Evolutionary conservation across 1,284 basidiomycete species (phyloP).

Genomic region (Agaricales sp.): DNA sequence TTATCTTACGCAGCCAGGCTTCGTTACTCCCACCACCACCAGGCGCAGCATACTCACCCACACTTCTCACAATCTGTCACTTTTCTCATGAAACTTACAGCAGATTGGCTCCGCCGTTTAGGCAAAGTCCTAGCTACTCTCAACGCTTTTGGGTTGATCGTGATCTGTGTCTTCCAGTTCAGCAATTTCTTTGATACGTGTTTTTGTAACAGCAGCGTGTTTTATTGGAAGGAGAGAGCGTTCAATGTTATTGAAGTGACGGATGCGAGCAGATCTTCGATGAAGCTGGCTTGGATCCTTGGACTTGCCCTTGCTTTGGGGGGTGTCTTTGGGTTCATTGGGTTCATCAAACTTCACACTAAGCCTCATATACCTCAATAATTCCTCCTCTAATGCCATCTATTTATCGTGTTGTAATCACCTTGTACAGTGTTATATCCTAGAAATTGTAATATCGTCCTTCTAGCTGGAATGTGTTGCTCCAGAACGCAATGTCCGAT

Average conservation of each 20-base stretch:
- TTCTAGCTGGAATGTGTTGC: no score
- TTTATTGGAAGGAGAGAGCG: conserved; percentile 16
- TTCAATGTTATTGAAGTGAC: conserved; percentile 16
- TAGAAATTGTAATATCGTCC: no score
- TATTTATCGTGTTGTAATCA: no score
- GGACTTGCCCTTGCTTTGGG: conserved; percentile 11
- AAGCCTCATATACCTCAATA: background rate
- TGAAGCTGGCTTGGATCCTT: conserved; percentile 14
- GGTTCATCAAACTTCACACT: conserved; percentile 1
- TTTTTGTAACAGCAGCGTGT: conserved; percentile 27
- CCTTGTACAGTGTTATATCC: no score
- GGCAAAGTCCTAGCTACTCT: conserved; percentile 20
- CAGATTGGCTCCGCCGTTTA: conserved; percentile 19
- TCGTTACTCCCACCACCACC: background rate
- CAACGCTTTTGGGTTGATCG: conserved; percentile 22
- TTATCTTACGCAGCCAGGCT: conserved; percentile 16
- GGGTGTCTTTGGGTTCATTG: background rate
- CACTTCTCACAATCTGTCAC: background rate
- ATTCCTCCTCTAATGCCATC: no score
- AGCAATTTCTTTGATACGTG: conserved; percentile 23
- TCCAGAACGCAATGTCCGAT: no score
- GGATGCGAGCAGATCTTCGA: conserved; percentile 6
- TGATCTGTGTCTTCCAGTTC: conserved; percentile 24
- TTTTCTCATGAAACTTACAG: conserved; percentile 1
- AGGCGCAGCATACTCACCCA: background rate